A percentile compares a stretch with the other conserved stretches of the same genome.
phyloP scores from a whole-genome alignment of 2,329 filamentous ascomycete species.

The Ceratocystiopsis minuta region DNA sequence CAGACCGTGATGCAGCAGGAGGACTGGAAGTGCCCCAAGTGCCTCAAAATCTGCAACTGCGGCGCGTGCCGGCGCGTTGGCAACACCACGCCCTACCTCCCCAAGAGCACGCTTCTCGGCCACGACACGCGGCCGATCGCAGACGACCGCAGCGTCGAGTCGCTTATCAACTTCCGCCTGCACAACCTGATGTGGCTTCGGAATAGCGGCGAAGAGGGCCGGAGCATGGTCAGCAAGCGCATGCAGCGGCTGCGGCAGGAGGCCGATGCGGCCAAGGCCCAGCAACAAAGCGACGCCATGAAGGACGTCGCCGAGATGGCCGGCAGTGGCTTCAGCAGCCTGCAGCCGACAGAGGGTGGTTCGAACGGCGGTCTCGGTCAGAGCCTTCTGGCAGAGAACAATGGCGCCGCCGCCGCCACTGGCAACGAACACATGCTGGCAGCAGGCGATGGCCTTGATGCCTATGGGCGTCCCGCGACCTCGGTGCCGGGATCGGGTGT shows the following conservation, averaged over 20 bases:
- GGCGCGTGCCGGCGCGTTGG: constrained; percentile 50
- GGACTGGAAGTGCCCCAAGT: constrained; percentile 80
- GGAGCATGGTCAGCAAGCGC: constrained; percentile 36
- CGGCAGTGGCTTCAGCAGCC: not conserved
- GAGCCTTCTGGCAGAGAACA: no score
- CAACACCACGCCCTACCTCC: constrained; percentile 62
- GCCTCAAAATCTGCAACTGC: constrained; percentile 73
- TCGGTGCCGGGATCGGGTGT: not conserved
- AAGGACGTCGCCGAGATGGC: not conserved
- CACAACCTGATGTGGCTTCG: constrained; percentile 78
- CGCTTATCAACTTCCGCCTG: constrained; percentile 73
- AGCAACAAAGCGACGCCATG: constrained; percentile 15
- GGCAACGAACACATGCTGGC: constrained; percentile 15
- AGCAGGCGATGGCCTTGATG: not conserved
- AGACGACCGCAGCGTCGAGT: constrained; percentile 79
- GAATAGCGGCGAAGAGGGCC: constrained; percentile 36
- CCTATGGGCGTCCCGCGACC: no score
- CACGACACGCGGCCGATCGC: constrained; percentile 84
- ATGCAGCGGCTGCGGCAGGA: constrained; percentile 39
- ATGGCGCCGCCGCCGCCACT: constrained; percentile 7
- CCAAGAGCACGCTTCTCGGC: constrained; percentile 72
- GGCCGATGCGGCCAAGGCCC: constrained; percentile 39
- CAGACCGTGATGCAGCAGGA: constrained; percentile 63
- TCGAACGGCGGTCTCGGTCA: not conserved
- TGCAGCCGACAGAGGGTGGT: not conserved